These are phyloP conservation scores for Psilocybe sp. DNA, from an alignment of 768 basidiomycete genomes.

Conservation along the genomic window DNA sequence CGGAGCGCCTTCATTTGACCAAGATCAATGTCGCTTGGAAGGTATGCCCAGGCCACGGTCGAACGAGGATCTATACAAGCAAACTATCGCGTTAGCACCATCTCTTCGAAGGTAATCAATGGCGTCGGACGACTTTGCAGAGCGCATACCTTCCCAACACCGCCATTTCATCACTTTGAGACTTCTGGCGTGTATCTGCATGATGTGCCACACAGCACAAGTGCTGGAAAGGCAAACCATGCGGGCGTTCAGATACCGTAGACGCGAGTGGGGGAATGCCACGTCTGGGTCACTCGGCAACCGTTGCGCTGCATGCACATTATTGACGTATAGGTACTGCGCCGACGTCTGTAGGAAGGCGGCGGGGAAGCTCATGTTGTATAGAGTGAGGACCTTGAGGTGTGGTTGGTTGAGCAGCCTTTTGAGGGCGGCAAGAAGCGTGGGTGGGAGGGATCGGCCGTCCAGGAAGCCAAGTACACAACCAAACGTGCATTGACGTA, in stretches of 20 bases:
- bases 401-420: constrained; percentile 8
- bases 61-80: too few relatives aligned
- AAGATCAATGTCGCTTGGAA: too few relatives aligned
- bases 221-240: constrained; percentile 14
- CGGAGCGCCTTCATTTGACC: too few relatives aligned
- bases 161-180: constrained; percentile 18
- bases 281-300: not conserved
- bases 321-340: constrained; percentile 13
- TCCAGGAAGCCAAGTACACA: constrained; percentile 16
- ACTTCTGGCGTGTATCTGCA: constrained; percentile 8
- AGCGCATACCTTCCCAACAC: constrained; percentile 14
- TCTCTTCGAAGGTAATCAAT: not conserved
- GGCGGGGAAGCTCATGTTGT: constrained; percentile 16
- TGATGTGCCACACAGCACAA: constrained; percentile 12
- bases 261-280: not conserved
- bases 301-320: constrained; percentile 5
- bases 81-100: too few relatives aligned
- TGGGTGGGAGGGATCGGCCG: constrained; percentile 7
- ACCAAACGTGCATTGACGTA: constrained; percentile 12
- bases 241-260: constrained; percentile 13
- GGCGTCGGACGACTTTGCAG: constrained; percentile 6
- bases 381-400: constrained; percentile 10
- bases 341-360: constrained; percentile 6
- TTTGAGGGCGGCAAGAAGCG: constrained; percentile 8
- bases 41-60: too few relatives aligned